Evolutionary conservation across 2,329 filamentous ascomycete species (phyloP).

Genomic region (Pestalotiopsis sp.): DNA sequence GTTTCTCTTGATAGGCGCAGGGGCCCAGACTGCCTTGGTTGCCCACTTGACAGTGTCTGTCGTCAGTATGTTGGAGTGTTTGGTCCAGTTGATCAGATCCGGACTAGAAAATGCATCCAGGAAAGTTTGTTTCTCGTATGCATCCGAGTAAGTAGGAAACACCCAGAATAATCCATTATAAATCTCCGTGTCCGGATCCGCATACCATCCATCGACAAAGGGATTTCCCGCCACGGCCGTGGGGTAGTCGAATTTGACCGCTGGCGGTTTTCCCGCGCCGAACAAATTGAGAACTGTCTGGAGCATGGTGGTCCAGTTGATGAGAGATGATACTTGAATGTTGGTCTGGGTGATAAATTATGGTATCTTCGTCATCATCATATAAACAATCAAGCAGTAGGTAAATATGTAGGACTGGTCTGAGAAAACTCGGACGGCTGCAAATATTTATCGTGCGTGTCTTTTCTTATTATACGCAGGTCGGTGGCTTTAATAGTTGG

Average conservation of each 20-base stretch:
- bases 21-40: constrained; percentile 49
- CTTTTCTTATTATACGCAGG: neutral
- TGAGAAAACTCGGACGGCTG: neutral
- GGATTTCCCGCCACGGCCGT: constrained; percentile 49
- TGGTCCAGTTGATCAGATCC: constrained; percentile 52
- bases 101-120: constrained; percentile 53
- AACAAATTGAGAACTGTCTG: neutral
- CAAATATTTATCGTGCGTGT: neutral
- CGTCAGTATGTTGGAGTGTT: constrained; percentile 46
- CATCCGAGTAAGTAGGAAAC: constrained; percentile 47
- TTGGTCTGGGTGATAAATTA: neutral
- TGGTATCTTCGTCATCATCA: neutral
- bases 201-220: constrained; percentile 52
- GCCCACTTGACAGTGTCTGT: constrained; percentile 44
- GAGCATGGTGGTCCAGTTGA: neutral
- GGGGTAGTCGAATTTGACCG: constrained; percentile 34
- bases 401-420: neutral
- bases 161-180: constrained; percentile 50
- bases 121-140: constrained; percentile 50
- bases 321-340: neutral
- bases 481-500: neutral
- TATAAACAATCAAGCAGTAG: neutral
- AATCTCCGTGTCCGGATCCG: constrained; percentile 51
- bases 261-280: neutral
- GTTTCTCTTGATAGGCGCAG: constrained; percentile 44